Conservation (phyloP, 2,329 filamentous ascomycete species). For the Calonectria leucothoes region DNA sequence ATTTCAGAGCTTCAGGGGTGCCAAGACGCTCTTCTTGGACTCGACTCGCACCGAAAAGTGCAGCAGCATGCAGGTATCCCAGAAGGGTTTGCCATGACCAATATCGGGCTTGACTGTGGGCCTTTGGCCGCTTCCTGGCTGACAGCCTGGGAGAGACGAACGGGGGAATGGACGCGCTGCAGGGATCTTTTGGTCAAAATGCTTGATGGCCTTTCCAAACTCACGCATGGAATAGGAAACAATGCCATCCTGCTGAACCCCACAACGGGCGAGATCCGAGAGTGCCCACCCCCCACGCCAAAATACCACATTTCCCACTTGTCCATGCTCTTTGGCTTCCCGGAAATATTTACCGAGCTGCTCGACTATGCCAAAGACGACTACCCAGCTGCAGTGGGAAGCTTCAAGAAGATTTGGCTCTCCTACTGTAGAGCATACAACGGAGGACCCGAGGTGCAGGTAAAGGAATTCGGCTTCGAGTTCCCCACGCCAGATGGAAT, state of each 20-base stretch:
- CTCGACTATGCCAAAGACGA: constrained; percentile 23
- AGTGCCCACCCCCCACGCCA: constrained; percentile 30
- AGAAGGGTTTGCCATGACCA: constrained; percentile 30
- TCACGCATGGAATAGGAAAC: constrained; percentile 25
- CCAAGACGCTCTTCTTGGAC: constrained; percentile 21
- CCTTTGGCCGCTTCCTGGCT: constrained; percentile 29
- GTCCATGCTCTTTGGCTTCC: constrained; percentile 34
- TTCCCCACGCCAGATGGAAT: constrained; percentile 19
- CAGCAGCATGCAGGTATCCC: constrained; percentile 28
- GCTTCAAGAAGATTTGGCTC: constrained; percentile 25
- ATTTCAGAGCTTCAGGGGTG: constrained; percentile 25
- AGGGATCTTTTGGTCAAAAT: constrained; percentile 26
- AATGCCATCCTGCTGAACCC: constrained; percentile 33
- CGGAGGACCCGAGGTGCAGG: constrained; percentile 19
- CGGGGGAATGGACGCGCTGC: constrained; percentile 12
- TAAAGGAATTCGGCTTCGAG: constrained; percentile 29
- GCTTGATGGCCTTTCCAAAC: constrained; percentile 18
- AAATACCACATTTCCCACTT: constrained; percentile 28
- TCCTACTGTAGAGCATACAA: constrained; percentile 32
- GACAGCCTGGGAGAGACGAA: constrained; percentile 32
- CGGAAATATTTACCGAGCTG: constrained; percentile 28
- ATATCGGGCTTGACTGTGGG: constrained; percentile 34
- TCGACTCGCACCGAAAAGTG: constrained; percentile 33
- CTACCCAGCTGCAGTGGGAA: constrained; percentile 7
- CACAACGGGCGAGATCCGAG: constrained; percentile 28